Evolutionary conservation across 768 basidiomycete genomes (phyloP).

Genomic region (Podaxis sp.): DNA sequence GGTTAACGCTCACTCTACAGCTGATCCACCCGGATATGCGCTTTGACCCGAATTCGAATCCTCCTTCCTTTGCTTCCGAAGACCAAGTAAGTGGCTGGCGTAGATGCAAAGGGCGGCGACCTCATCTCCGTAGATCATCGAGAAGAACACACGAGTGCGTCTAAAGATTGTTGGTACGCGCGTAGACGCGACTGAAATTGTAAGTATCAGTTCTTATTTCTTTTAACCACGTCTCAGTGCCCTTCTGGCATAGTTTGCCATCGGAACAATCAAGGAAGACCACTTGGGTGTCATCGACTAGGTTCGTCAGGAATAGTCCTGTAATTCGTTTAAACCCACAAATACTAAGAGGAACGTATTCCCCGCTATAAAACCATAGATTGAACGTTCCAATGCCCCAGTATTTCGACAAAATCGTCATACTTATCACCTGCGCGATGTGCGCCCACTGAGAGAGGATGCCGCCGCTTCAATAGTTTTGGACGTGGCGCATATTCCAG

Average conservation of each 20-base stretch:
- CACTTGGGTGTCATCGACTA: conserved; percentile 92
- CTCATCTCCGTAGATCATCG: conserved; percentile 66
- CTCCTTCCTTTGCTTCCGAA: conserved; percentile 93
- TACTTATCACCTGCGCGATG: too few species aligned
- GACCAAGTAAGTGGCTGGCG: conserved; percentile 57
- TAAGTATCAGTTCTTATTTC: conserved; percentile 37
- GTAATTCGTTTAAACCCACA: too few species aligned
- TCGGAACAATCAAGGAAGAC: conserved; percentile 98
- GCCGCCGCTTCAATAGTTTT: too few species aligned
- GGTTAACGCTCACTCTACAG: conserved; percentile 36
- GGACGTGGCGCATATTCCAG: too few species aligned
- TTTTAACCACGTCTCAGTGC: background rate
- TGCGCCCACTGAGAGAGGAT: too few species aligned
- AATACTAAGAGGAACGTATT: too few species aligned
- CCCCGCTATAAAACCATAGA: too few species aligned
- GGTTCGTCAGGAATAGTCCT: background rate
- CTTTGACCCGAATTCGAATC: conserved; percentile 95
- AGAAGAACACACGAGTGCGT: conserved; percentile 89
- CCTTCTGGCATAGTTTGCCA: conserved; percentile 73
- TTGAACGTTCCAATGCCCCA: too few species aligned
- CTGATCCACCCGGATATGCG: conserved; percentile 92
- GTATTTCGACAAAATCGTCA: too few species aligned
- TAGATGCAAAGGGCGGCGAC: background rate
- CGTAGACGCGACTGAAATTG: conserved; percentile 97
- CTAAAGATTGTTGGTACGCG: conserved; percentile 98